Base-by-base conservation (phyloP, 2,329 filamentous ascomycete species). In the Pyrenophora graminea region DNA sequence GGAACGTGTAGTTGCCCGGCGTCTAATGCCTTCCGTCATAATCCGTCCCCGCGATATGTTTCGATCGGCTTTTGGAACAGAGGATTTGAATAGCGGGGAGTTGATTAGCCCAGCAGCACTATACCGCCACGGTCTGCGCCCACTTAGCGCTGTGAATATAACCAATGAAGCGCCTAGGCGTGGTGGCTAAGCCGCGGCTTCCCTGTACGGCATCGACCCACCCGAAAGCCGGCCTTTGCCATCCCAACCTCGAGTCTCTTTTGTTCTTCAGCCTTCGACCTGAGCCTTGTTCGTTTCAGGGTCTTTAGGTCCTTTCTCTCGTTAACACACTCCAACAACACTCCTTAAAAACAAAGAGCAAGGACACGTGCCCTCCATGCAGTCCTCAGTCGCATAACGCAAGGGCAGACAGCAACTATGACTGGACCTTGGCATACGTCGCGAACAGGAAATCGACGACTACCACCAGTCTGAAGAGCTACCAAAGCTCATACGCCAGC, bases 401-500 rank as follows among this genome's bases (percentile, higher is more conserved):
- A 23, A n/a, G 45, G 39, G 43, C 45, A 51, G 44, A 32, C 44
- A 48, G 55, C 51, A 56, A 56, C 51, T 52, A 61, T 61, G 59
- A 53, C 48, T 54, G 50, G 45, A 51, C 37, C 52, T 45, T 47
- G 52, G 54, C 54, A 50, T 55, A 51, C 51, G 42, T 51, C 49
- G 41, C 40, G 48, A 41, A 48, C 51, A 51, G 51, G 56, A 53
- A 46, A 50, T 50, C 51, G 56, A 53, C 54, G 56, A 54, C 52
- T 58, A 48, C 45, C 57, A 41, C 51, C 47, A 12, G 27, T 9
- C 40, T 61, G 56, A 59, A 44, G 44, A 48, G 38, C 48, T 33
- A 36, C 45, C 42, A 37, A 44, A 31, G 31, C 42, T 48, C 42
- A 33, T 41, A 41, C 49, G 39, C 49, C 25, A 48, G 42, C 38